These are phyloP conservation scores for Jaltomata sinuosa DNA, from an alignment of 257 asterid species.

Conservation along the genomic window DNA sequence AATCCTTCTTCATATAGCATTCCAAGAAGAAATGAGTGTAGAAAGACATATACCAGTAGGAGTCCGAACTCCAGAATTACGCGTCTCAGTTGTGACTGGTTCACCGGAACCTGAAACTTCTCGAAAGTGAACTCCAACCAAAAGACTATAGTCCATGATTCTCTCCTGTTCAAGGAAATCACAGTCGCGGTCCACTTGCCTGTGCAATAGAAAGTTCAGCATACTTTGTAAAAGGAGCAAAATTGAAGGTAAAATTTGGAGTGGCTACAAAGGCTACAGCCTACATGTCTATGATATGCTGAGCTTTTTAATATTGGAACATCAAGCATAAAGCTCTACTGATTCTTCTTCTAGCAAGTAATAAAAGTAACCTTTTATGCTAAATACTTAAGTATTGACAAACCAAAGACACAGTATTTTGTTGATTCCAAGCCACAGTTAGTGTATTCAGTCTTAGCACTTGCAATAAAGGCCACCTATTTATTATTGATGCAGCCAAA, in stretches of 20 bases:
- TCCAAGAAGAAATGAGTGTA: not conserved
- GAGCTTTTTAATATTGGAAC: not conserved
- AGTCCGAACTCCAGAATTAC: constrained; percentile 9
- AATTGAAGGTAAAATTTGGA: not conserved
- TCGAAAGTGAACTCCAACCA: constrained; percentile 78
- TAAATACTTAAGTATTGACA: not conserved
- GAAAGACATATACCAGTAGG: constrained; percentile 25
- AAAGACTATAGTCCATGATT: constrained; percentile 92
- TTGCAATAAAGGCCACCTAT: not conserved
- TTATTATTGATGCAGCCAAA: not conserved
- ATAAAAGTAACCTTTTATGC: not conserved
- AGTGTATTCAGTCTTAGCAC: not conserved
- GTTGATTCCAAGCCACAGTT: not conserved
- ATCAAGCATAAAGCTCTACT: not conserved
- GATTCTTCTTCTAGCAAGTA: not conserved
- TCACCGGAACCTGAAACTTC: constrained; percentile 55
- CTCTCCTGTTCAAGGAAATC: constrained; percentile 94
- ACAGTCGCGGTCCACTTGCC: constrained; percentile 86
- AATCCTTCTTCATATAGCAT: not conserved
- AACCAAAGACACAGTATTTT: not conserved
- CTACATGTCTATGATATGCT: not conserved
- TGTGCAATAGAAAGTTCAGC: constrained; percentile 20
- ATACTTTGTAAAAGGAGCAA: not conserved
- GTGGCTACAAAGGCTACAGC: not conserved
- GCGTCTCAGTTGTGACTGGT: constrained; percentile 30